Evolutionary conservation across 169 alveolate genomes (phyloP), one percentile per base, ranked within the genome.

Genomic region (Miamiensis avidus): DNA sequence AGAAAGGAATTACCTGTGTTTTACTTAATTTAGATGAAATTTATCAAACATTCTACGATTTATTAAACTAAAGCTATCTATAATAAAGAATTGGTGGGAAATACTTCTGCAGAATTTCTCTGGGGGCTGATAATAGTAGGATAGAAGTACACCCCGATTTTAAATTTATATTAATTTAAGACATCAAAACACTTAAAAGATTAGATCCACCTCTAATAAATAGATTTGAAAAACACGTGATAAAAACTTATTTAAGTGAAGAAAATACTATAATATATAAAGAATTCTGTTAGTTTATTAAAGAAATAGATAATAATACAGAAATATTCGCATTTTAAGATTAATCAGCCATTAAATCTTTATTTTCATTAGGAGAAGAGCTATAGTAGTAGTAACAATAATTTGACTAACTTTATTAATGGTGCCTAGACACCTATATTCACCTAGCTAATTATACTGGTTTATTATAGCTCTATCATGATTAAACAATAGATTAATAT

Each of bases 41-140:
- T 0, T 90, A 93, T 84, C 89, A 92, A 75, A 81, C 90, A 28
- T 90, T 93, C 85, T 90, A 93, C 88, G 96, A 93, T 81, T 83
- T 93, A 85, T 89, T 93, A 31, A 93, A 93, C 81, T 89, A 90
- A 76, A 85, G 20, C 20, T 49, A 11, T 49, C 4, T 11, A 49
- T 11, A 11, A 11, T 49, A 49, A 49, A 49, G 4, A 49, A 49
- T 49, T 49, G 69, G 69, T n/a, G n/a, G n/a, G 31, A 86, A 88
- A 65, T 82, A 84, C 64, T 89, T 77, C 28, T 90, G 91, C 69
- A 89, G 83, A 76, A 86, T 86, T 34, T 76, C 89, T 34, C 74
- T 84, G 65, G 96, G 93, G 65, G 75, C 93, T 76, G 89, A 85
- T n/a, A 89, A 91, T 29, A 90, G 88, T 75, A 82, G 79, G 28